These are phyloP conservation scores for Gossypium australe DNA, from an alignment of 345 rosid genomes.

Conservation along the genomic window DNA sequence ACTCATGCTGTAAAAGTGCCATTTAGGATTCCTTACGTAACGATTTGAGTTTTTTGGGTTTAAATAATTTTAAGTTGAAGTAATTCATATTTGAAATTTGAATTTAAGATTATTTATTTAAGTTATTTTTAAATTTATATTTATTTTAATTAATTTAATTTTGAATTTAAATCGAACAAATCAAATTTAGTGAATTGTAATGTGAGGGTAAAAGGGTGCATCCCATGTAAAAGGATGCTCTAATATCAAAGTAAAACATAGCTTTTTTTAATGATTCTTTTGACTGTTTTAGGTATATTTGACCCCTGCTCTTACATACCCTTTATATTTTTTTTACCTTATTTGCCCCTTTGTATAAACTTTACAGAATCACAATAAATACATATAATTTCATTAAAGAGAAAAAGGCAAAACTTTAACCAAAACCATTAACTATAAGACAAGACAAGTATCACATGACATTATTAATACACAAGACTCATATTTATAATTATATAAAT, in stretches of 20 bases:
- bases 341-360: background rate
- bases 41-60: no score
- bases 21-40: no score
- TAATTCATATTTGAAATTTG: no score
- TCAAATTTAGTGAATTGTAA: no score
- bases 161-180: no score
- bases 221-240: background rate
- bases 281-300: constrained; percentile 19
- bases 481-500: background rate
- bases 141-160: no score
- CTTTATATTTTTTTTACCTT: background rate
- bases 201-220: no score
- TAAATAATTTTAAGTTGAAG: no score
- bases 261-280: constrained; percentile 9
- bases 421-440: background rate
- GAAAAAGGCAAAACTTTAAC: background rate
- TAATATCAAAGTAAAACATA: background rate
- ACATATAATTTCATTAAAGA: background rate
- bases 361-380: constrained; percentile 13
- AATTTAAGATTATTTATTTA: no score
- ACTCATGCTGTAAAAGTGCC: background rate
- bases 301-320: background rate
- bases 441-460: background rate
- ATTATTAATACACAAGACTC: background rate
- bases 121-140: no score